Evolutionary conservation across 306 rosid genomes (phyloP).

Genomic region (Spatholobus suberectus): DNA sequence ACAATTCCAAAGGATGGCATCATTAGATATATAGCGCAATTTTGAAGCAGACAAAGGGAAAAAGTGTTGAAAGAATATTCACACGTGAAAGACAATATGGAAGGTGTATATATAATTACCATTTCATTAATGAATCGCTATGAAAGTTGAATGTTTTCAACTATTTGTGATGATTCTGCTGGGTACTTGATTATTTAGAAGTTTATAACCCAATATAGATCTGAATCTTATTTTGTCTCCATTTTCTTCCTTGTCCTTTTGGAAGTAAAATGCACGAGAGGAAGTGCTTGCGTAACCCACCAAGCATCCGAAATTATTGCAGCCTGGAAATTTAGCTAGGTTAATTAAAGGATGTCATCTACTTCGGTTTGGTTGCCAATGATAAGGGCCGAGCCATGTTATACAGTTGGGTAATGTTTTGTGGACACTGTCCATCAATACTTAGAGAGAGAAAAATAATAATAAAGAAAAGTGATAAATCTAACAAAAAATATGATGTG

Average conservation of each 20-base stretch:
- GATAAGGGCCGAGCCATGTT: no score
- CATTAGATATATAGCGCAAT: slow-evolving; percentile 38
- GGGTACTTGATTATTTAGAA: slow-evolving; percentile 30
- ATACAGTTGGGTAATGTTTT: no score
- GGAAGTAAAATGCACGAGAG: slow-evolving; percentile 7
- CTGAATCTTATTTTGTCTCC: slow-evolving; percentile 24
- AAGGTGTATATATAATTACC: slow-evolving; percentile 29
- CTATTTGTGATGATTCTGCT: slow-evolving; percentile 17
- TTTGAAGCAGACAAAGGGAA: slow-evolving; percentile 36
- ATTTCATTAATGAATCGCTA: slow-evolving; percentile 27
- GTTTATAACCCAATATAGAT: slow-evolving; percentile 13
- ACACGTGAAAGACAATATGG: slow-evolving; percentile 47
- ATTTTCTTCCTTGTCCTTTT: slow-evolving; percentile 28
- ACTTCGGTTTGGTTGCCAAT: background rate
- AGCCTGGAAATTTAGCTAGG: background rate
- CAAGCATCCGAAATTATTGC: background rate
- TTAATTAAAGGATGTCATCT: background rate
- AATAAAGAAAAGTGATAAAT: no score
- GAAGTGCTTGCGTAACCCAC: background rate
- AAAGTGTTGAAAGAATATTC: slow-evolving; percentile 40
- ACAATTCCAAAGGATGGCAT: slow-evolving; percentile 37
- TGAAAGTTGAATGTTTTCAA: slow-evolving; percentile 37
- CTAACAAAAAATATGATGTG: no score
- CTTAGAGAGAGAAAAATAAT: no score
- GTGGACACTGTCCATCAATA: no score